Evolutionary conservation across 2,329 filamentous ascomycete genomes (phyloP).

Genomic region (Pseudogymnoascus sp.): DNA sequence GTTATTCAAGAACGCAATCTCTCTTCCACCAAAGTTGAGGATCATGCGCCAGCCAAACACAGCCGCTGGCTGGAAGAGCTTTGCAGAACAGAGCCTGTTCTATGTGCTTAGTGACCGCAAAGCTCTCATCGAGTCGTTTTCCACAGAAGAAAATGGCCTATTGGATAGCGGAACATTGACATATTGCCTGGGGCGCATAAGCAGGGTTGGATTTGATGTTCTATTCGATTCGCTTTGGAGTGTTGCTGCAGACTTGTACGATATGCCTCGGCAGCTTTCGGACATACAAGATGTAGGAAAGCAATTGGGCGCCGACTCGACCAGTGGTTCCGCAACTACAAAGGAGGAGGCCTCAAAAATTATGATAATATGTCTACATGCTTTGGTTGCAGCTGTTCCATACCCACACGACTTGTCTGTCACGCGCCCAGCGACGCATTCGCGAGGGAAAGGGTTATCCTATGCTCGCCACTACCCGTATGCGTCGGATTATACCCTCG

Average conservation of each 20-base stretch:
- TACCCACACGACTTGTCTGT: constrained; percentile 35
- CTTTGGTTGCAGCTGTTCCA: constrained; percentile 52
- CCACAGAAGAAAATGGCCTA: constrained; percentile 39
- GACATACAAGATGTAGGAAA: not conserved
- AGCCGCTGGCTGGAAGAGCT: constrained; percentile 45
- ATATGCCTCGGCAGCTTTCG: constrained; percentile 41
- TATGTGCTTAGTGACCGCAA: constrained; percentile 53
- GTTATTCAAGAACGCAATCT: not conserved
- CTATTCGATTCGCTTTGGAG: constrained; percentile 61
- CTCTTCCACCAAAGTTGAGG: not conserved
- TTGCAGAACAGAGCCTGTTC: constrained; percentile 59
- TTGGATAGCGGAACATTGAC: constrained; percentile 56
- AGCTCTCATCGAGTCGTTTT: constrained; percentile 51
- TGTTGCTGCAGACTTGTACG: constrained; percentile 50
- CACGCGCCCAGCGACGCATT: not conserved
- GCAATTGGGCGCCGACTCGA: constrained; percentile 16
- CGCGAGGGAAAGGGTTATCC: constrained; percentile 14
- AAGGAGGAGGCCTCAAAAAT: constrained; percentile 25
- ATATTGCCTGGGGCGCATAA: constrained; percentile 57
- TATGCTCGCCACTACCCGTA: constrained; percentile 19
- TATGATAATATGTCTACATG: constrained; percentile 53
- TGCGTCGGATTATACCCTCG: constrained; percentile 31
- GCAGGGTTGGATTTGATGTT: constrained; percentile 47
- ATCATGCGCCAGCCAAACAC: not conserved
- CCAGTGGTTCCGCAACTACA: constrained; percentile 16